Base-by-base conservation (phyloP, 371 early-diverging fungal genomes). In the Lichtheimia hyalospora region DNA sequence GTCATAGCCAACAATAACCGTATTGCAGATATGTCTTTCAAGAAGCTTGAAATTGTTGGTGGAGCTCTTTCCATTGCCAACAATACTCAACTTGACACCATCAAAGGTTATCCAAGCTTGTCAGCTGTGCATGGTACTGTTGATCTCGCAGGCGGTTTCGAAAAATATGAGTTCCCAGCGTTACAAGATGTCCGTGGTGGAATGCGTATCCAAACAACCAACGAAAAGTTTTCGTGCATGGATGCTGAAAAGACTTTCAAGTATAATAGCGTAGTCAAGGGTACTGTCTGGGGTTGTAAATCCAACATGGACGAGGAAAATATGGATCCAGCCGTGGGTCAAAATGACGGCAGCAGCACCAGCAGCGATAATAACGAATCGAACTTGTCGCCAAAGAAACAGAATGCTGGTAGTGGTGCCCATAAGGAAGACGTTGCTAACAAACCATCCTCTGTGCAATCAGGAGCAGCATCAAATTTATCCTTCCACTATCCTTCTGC, bases 1-100 rank as follows among this genome's bases (percentile, higher is more conserved):
- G 70, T 78, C 7, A 71, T 86, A 40, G 82, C 74, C 7, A 81
- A 79, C 51, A 84, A 84, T 56, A 73, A 83, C 43, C 52, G 68
- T 16, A 60, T 86, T 13, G 67, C 43, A 50, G 77, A 81, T 21
- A 61, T 73, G 3, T 77, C 86, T 1, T 80, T 86, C 73, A 61
- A 74, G 54, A 68, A 63, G 3, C 63, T 86, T 18, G 51, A 60
- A 12, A 54, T 61, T 18, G 71, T 86, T n/a, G 77, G 77, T 14
- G 86, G 86, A 16, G 84, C 86, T 13, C 66, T 86, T 2, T 71
- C 79, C 10, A 72, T 86, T 40, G 84, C 82, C 57, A 83, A 86
- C 72, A 86, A 86, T 54, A 74, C 83, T 4, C 69, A 75, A 15
- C 54, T 86, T 28, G 56, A 54, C 1, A 52, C 64, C 15, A 70